Evolutionary conservation across 2,329 filamentous ascomycete genomes (phyloP).

Genomic region (Dactylellina haptotyla): DNA sequence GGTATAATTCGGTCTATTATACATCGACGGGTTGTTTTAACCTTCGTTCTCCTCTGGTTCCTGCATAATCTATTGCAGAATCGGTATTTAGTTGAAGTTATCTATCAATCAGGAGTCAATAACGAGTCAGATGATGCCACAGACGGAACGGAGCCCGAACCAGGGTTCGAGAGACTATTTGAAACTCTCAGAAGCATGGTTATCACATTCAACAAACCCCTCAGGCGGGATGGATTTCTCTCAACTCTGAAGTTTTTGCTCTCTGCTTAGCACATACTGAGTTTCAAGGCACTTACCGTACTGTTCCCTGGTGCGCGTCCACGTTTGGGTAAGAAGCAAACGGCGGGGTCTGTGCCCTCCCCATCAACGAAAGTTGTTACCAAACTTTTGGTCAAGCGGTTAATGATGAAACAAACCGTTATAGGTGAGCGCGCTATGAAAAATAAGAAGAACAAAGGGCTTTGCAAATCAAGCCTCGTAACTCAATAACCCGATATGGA

Average conservation of each 20-base stretch:
- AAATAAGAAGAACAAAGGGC: background rate
- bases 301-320: constrained; percentile 19
- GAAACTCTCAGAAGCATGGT: constrained; percentile 50
- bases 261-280: constrained; percentile 13
- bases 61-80: constrained; percentile 54
- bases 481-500: constrained; percentile 47
- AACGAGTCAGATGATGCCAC: constrained; percentile 49
- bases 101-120: constrained; percentile 44
- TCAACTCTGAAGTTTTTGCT: constrained; percentile 26
- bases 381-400: constrained; percentile 31
- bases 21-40: constrained; percentile 50
- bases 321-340: constrained; percentile 22
- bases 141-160: constrained; percentile 14
- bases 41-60: constrained; percentile 39
- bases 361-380: background rate
- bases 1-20: constrained; percentile 53
- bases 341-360: constrained; percentile 38
- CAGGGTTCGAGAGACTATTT: constrained; percentile 25
- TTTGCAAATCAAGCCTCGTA: constrained; percentile 43
- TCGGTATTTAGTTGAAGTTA: constrained; percentile 26
- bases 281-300: constrained; percentile 48
- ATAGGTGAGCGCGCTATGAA: constrained; percentile 29
- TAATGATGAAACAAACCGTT: constrained; percentile 54
- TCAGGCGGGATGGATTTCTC: constrained; percentile 30
- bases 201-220: constrained; percentile 48